These are phyloP conservation scores for Dentipellis fragilis DNA, from an alignment of 768 basidiomycete genomes.

Conservation along the genomic window DNA sequence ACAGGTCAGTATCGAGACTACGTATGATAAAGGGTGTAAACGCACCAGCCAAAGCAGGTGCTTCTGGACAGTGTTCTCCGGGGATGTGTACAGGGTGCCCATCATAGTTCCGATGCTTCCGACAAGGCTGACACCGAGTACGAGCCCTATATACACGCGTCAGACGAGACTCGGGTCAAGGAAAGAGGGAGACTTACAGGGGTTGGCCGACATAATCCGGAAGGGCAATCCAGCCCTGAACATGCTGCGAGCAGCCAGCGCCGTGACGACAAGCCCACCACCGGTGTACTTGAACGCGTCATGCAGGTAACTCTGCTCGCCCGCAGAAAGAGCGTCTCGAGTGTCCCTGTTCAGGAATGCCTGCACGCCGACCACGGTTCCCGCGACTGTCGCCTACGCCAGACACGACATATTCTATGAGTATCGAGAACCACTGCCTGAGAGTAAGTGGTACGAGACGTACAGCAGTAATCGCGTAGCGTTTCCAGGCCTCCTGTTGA, in stretches of 20 bases:
- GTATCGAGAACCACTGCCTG: not conserved
- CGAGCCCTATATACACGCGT: slow-evolving; percentile 42
- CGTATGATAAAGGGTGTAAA: slow-evolving; percentile 5
- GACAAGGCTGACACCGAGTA: slow-evolving; percentile 70
- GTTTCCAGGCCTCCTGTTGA: slow-evolving; percentile 34
- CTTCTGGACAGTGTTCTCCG: slow-evolving; percentile 67
- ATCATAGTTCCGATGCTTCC: slow-evolving; percentile 82
- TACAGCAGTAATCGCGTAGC: slow-evolving; percentile 45
- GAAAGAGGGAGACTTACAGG: slow-evolving; percentile 38
- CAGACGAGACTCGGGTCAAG: not conserved
- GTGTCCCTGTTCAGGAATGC: slow-evolving; percentile 72
- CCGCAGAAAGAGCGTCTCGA: slow-evolving; percentile 48
- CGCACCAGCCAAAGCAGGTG: slow-evolving; percentile 74
- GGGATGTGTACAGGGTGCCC: slow-evolving; percentile 69
- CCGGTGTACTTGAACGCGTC: slow-evolving; percentile 80
- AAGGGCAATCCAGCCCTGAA: slow-evolving; percentile 51
- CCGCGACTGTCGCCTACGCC: slow-evolving; percentile 58
- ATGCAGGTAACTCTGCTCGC: slow-evolving; percentile 63
- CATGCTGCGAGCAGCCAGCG: slow-evolving; percentile 68
- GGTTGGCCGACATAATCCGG: slow-evolving; percentile 75
- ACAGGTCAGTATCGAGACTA: slow-evolving; percentile 2
- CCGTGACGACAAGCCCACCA: slow-evolving; percentile 67
- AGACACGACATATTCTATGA: not conserved
- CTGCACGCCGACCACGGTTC: slow-evolving; percentile 53
- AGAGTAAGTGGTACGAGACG: slow-evolving; percentile 9